Conservation (phyloP, 768 basidiomycete genomes). For the Termitomyces sp. region DNA sequence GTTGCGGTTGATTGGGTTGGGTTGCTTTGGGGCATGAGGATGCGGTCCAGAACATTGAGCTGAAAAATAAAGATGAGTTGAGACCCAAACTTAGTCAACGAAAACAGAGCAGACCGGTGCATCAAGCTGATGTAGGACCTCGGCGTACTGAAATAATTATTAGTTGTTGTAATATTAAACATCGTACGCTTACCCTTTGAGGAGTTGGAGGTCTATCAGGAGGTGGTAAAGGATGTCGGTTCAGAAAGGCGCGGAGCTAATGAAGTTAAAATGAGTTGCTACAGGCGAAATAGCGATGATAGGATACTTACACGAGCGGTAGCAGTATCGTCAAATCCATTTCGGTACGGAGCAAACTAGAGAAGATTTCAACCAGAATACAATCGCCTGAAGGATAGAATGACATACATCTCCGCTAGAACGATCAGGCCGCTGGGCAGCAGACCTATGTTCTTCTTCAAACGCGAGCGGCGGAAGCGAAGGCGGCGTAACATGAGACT, state of each 20-base stretch:
- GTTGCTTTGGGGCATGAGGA: not conserved
- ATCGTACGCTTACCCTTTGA: not conserved
- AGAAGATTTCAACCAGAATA: not conserved
- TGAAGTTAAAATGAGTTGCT: not conserved
- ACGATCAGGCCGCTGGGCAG: not conserved
- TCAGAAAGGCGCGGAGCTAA: slow-evolving; percentile 3
- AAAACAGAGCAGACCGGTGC: not conserved
- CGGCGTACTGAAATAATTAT: not conserved
- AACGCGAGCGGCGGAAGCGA: slow-evolving; percentile 36
- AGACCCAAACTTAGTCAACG: not conserved
- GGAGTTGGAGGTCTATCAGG: not conserved
- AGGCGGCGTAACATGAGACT: slow-evolving; percentile 2
- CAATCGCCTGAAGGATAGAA: not conserved
- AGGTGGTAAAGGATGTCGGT: not conserved
- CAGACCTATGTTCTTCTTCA: slow-evolving; percentile 18
- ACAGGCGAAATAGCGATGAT: not conserved
- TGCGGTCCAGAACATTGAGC: slow-evolving; percentile 2
- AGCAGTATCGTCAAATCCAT: not conserved
- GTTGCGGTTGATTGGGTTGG: not conserved
- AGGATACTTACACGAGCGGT: not conserved
- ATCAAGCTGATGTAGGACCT: not conserved
- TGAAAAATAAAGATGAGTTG: not conserved
- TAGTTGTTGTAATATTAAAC: not conserved
- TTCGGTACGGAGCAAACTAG: not conserved
- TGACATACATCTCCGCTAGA: slow-evolving; percentile 1